Evolutionary conservation across 140 eudicot genomes (phyloP), one percentile per base, ranked within the genome.

Genomic region (Ambrosia hybrid): DNA sequence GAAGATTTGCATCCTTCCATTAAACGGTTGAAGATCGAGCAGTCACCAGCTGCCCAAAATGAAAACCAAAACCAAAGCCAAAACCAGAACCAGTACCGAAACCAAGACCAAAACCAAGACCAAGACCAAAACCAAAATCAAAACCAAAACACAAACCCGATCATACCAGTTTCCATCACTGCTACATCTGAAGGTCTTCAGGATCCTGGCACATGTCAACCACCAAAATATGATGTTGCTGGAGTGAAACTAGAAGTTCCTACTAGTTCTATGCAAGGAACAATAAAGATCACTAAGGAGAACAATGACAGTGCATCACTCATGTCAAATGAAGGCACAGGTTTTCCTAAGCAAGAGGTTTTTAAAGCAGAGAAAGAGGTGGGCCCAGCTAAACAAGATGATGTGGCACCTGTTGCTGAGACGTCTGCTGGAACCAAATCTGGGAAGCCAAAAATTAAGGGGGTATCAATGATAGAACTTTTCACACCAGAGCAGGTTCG

Each of bases 401-500:
- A 60, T 68, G 80, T 51, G 26, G 36, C 83, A 46, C 51, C 65
- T 63, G 74, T 84, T 74, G 37, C 83, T 63, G 98, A 89, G 71
- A 74, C 45, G 70, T 80, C 78, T 9, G 69, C 75, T 57, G 86
- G 83, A 75, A 83, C 96, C 36, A 93, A 93, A 80, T 90, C 98
- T 52, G 96, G 96, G 76, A 93, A 93, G 80, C 91, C 97, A 60
- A 90, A 84, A 70, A 86, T 93, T 58, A 88, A 90, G 74, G 98
- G 96, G 34, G 98, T 93, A 55, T 93, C 97, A 8, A 71, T 93
- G 92, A 90, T 79, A 57, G 98, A 93, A 67, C 65, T 93, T 76
- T 93, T 93, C 68, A 90, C 98, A 67, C 98, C 97, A 0, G 96
- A 90, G 79, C 91, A 90, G 81, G 92, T 90, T 64, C 83, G 82